Evolutionary conservation across 78 protist genomes (phyloP).

Genomic region (Dictyostelium capitatum): DNA sequence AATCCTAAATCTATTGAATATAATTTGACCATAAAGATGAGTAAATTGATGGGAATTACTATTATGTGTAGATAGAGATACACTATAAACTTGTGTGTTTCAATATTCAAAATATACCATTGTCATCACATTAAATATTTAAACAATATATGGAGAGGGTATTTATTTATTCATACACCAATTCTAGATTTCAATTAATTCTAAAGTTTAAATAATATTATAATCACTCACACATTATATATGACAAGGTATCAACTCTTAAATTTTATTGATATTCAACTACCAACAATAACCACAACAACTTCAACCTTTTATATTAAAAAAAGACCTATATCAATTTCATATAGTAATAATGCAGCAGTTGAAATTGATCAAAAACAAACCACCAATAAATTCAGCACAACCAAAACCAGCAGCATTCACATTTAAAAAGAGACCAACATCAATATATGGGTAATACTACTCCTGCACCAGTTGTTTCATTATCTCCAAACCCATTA

Average conservation of each 20-base stretch:
- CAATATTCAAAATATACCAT: too few relatives aligned
- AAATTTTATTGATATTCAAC: not conserved
- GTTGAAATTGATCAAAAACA: not conserved
- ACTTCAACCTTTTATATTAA: not conserved
- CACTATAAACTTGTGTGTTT: too few relatives aligned
- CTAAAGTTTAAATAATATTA: not conserved
- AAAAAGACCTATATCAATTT: not conserved
- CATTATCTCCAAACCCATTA: not conserved
- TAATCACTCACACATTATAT: not conserved
- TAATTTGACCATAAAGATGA: too few relatives aligned
- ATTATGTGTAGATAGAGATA: too few relatives aligned
- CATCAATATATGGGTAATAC: not conserved
- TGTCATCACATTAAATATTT: too few relatives aligned
- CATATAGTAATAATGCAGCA: too few relatives aligned
- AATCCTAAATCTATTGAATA: too few relatives aligned
- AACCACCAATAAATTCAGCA: not conserved
- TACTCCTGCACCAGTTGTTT: too few relatives aligned
- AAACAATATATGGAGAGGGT: too few relatives aligned
- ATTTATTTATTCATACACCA: too few relatives aligned
- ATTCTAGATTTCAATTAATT: too few relatives aligned
- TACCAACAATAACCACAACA: not conserved
- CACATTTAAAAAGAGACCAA: not conserved
- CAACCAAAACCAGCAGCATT: not conserved
- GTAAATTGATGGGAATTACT: too few relatives aligned
- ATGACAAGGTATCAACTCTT: not conserved